phyloP scores from a whole-genome alignment of 345 rosid species.

The Rubroshorea leprosula region DNA sequence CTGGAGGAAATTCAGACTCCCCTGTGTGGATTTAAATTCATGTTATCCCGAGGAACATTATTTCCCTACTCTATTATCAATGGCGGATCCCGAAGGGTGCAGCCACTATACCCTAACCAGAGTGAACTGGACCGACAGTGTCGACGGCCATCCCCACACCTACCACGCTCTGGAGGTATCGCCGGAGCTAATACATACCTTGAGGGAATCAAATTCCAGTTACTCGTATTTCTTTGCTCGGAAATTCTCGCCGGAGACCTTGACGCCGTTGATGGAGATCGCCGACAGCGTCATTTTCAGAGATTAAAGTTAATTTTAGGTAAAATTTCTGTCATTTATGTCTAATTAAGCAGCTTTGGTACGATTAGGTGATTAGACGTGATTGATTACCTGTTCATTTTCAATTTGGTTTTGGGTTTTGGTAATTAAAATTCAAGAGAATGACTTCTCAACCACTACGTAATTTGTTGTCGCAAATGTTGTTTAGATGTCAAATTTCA shows the following conservation, averaged over 20 bases:
- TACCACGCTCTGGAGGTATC: slow-evolving; percentile 48
- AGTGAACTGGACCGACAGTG: slow-evolving; percentile 79
- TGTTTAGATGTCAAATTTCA: too few species aligned
- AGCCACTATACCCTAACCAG: slow-evolving; percentile 58
- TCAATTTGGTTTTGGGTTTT: too few species aligned
- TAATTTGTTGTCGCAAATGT: too few species aligned
- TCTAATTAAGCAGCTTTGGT: not conserved
- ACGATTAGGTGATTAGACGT: too few species aligned
- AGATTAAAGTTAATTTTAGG: slow-evolving; percentile 39
- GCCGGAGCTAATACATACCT: slow-evolving; percentile 31
- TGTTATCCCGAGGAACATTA: slow-evolving; percentile 94
- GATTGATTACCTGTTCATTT: too few species aligned
- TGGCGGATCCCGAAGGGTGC: slow-evolving; percentile 64
- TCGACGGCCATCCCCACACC: slow-evolving; percentile 65
- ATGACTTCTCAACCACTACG: not conserved
- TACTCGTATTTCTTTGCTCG: slow-evolving; percentile 63
- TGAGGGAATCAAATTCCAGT: slow-evolving; percentile 50
- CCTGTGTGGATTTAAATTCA: slow-evolving; percentile 44
- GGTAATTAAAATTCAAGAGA: not conserved
- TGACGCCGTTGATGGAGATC: slow-evolving; percentile 60
- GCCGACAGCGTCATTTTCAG: slow-evolving; percentile 57
- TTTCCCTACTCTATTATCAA: slow-evolving; percentile 72
- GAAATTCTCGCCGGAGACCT: slow-evolving; percentile 65
- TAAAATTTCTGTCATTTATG: slow-evolving; percentile 12
- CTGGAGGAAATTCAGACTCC: slow-evolving; percentile 73